Base-by-base conservation (phyloP, 352 stramenopile species). In the Elongisporangium prolatum region DNA sequence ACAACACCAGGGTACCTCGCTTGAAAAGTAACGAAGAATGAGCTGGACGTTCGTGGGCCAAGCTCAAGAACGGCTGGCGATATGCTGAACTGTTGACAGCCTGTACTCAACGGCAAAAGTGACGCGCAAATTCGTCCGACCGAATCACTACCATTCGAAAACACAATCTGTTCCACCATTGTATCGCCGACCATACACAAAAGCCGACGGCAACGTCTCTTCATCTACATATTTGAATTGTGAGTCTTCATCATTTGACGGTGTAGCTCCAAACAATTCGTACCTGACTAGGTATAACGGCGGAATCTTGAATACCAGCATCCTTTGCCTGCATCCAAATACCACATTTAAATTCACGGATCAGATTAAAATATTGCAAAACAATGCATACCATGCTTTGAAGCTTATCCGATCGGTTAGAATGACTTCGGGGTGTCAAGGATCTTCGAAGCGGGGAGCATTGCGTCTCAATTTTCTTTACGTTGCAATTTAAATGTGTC, bases 71-170 rank as follows among this genome's bases (percentile, higher is more conserved):
- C 86, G 11, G 86, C 83, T 4, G 86, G 86, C 16, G 75, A 72
- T 48, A 93, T 72, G 21, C 75, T 81, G 61, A 93, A 95, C 52
- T 95, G 86, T 48, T 95, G 85, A 34, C 86, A 95, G 2, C 86
- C 86, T 20, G 72, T 84, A 56, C 84, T 95, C 4, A 95, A 68
- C n/a, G 86, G 86, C 24, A 95, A 60, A 2, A 93, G 67, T 0
- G 84, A 90, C 1, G 89, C 79, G 54, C 82, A 93, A 40, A 95
- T 87, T 52, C 84, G 69, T 1, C 72, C 81, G 34, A 88, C 60
- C 7, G 60, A 68, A 38, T 78, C 68, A 17, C 68, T 82, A 48
- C 74, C 75, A 57, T 93, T 93, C 11, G 80, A 86, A 37, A 93
- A 90, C 24, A 90, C 65, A 22, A 93, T 83, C 51, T 85, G 65